Evolutionary conservation across 345 rosid genomes (phyloP), one percentile per base, ranked within the genome.

Genomic region (Odontarrhena argentea): DNA sequence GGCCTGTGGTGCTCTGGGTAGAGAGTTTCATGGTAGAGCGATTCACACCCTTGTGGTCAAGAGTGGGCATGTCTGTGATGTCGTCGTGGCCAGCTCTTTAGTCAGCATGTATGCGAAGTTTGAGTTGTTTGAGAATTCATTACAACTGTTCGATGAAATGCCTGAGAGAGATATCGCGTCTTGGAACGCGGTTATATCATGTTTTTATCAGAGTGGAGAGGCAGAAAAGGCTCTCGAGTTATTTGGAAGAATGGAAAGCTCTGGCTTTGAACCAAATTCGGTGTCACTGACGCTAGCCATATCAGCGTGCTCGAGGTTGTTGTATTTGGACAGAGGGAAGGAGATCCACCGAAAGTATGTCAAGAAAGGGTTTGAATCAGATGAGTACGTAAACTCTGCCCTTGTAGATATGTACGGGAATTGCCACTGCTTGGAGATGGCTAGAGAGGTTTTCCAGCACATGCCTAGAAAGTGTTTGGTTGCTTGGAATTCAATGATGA

Each of bases 381-480:
- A 85, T 72, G 71, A 76, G 73, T 84, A 73, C 69, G 77, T 87
- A 22, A 65, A 74, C 64, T 78, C 97, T 60, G 90, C 90, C 13
- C 88, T 90, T n/a, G 84, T 87, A 14, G 92, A 83, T 55, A 76
- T 90, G 89, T 82, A 87, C 60, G 88, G 83, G 40, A 84, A 78
- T 73, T 90, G 90, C 62, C 84, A 80, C 50, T 77, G 78, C 63
- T 54, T 87, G 69, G 87, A 80, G 74, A 78, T 67, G 74, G 92
- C 90, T 45, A 70, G 53, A 62, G 84, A 65, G 54, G 74, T 83
- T 72, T 87, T 87, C 2, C 82, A 84, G 60, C 66, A 62, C 50
- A 84, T 78, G 44, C 42, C 76, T 0, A 69, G 50, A 53, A 84
- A 82, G 75, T 72, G 76, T 62, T 80, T 82, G 54, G 76, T 85